Conservation (phyloP, 306 rosid species). For the Lupinus albus region DNA sequence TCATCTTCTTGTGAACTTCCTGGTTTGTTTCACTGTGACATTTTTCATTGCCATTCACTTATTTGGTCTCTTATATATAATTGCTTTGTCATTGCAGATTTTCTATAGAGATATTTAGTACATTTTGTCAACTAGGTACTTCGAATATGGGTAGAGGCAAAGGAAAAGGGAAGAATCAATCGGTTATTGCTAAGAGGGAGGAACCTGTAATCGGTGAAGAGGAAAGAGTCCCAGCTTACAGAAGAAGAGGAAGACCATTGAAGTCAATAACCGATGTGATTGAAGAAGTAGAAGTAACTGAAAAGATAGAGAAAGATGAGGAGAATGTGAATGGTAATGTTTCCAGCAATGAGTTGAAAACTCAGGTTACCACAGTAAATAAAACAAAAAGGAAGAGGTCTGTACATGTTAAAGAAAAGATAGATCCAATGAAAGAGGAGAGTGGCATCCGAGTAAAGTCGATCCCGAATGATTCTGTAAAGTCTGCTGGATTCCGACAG, state of each 20-base stretch:
- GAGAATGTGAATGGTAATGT: slow-evolving; percentile 49
- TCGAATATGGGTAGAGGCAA: slow-evolving; percentile 69
- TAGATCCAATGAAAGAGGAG: slow-evolving; percentile 56
- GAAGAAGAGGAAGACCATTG: slow-evolving; percentile 66
- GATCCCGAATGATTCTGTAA: slow-evolving; percentile 48
- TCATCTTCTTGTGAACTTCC: slow-evolving; percentile 29
- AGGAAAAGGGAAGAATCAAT: slow-evolving; percentile 72
- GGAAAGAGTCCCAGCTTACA: slow-evolving; percentile 53
- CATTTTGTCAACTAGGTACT: slow-evolving; percentile 33
- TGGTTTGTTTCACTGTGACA: slow-evolving; percentile 21
- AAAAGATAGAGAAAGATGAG: slow-evolving; percentile 54
- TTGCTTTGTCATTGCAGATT: slow-evolving; percentile 44
- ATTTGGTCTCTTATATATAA: slow-evolving; percentile 29
- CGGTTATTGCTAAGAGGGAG: slow-evolving; percentile 46
- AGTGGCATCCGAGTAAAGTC: slow-evolving; percentile 48
- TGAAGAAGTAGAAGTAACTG: slow-evolving; percentile 53
- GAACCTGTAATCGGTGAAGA: slow-evolving; percentile 64
- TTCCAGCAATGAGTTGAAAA: slow-evolving; percentile 50
- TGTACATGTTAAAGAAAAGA: slow-evolving; percentile 52
- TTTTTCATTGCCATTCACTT: slow-evolving; percentile 29
- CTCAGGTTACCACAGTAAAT: slow-evolving; percentile 48
- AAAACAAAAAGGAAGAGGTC: slow-evolving; percentile 66
- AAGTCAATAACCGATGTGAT: slow-evolving; percentile 58
- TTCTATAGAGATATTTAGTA: slow-evolving; percentile 32
- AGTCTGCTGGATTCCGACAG: slow-evolving; percentile 76